phyloP scores from a whole-genome alignment of 1,284 basidiomycete genomes.

The Naganishia sp. region DNA sequence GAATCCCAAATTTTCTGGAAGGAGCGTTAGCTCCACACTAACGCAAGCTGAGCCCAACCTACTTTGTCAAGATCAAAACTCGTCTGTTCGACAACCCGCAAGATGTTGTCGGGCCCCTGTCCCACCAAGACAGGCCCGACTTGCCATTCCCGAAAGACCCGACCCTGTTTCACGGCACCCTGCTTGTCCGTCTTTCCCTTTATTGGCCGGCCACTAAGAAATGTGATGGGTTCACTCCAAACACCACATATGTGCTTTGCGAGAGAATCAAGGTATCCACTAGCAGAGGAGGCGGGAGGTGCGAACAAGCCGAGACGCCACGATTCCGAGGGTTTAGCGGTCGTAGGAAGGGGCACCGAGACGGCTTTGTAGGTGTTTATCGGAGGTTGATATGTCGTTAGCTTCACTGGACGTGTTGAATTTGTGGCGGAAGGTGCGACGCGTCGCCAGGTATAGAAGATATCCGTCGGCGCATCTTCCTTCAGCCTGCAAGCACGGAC shows the following conservation, averaged over 20 bases:
- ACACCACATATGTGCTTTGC: conserved; percentile 38
- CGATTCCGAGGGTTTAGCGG: conserved; percentile 58
- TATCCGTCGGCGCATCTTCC: conserved; percentile 41
- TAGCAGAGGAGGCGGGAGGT: conserved; percentile 20
- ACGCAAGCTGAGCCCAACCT: conserved; percentile 34
- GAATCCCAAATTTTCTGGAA: conserved; percentile 89
- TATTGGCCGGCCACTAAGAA: conserved; percentile 31
- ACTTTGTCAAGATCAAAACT: conserved; percentile 89
- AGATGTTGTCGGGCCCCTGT: conserved; percentile 56
- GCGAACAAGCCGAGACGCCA: conserved; percentile 67
- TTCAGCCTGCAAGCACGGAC: conserved; percentile 11
- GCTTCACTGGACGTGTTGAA: conserved; percentile 55
- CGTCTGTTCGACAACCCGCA: conserved; percentile 72
- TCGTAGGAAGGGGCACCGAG: conserved; percentile 63
- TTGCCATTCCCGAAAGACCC: conserved; percentile 35
- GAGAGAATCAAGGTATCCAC: conserved; percentile 23
- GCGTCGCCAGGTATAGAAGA: conserved; percentile 48
- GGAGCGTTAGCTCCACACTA: conserved; percentile 24
- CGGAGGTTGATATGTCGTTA: conserved; percentile 67
- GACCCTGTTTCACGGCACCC: conserved; percentile 32
- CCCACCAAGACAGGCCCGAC: conserved; percentile 58
- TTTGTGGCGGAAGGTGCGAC: neutral
- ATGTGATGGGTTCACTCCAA: conserved; percentile 48
- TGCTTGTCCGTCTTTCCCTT: conserved; percentile 24
- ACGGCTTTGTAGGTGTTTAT: conserved; percentile 71